Conservation (phyloP, 352 stramenopile species). For the Phytophthora fragariaefolia region DNA sequence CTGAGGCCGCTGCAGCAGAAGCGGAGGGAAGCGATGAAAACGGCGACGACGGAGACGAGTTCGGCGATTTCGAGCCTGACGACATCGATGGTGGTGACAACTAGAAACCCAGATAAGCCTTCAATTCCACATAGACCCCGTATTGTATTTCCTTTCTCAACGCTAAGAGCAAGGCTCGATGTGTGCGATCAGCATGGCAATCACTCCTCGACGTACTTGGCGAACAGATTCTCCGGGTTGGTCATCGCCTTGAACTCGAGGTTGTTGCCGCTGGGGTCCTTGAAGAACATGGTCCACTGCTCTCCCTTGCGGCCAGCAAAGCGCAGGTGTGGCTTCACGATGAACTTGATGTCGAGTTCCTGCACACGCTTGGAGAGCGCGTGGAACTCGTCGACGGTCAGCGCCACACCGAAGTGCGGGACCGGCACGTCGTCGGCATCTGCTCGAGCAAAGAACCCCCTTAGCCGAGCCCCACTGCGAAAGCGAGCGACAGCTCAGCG, state of each 20-base stretch:
- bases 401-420: slow-evolving; percentile 94
- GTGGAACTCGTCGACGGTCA: slow-evolving; percentile 95
- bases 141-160: slow-evolving; percentile 28
- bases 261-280: slow-evolving; percentile 97
- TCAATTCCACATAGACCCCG: slow-evolving; percentile 28
- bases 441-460: slow-evolving; percentile 14
- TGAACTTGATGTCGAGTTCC: slow-evolving; percentile 88
- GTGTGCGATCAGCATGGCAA: too few species aligned
- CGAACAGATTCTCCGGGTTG: slow-evolving; percentile 96
- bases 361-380: slow-evolving; percentile 85
- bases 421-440: slow-evolving; percentile 98
- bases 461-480: background rate
- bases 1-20: slow-evolving; percentile 36
- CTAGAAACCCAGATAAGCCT: slow-evolving; percentile 27
- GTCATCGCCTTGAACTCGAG: slow-evolving; percentile 99
- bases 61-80: slow-evolving; percentile 56
- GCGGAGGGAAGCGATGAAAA: slow-evolving; percentile 45
- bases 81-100: slow-evolving; percentile 65
- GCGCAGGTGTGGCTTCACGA: slow-evolving; percentile 96
- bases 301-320: slow-evolving; percentile 96
- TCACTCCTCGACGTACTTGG: slow-evolving; percentile 95
- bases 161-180: too few species aligned
- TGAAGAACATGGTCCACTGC: slow-evolving; percentile 99
- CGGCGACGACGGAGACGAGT: slow-evolving; percentile 48
- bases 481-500: background rate